phyloP scores from a whole-genome alignment of 2,329 filamentous ascomycete species.

The Claviceps sorghi region DNA sequence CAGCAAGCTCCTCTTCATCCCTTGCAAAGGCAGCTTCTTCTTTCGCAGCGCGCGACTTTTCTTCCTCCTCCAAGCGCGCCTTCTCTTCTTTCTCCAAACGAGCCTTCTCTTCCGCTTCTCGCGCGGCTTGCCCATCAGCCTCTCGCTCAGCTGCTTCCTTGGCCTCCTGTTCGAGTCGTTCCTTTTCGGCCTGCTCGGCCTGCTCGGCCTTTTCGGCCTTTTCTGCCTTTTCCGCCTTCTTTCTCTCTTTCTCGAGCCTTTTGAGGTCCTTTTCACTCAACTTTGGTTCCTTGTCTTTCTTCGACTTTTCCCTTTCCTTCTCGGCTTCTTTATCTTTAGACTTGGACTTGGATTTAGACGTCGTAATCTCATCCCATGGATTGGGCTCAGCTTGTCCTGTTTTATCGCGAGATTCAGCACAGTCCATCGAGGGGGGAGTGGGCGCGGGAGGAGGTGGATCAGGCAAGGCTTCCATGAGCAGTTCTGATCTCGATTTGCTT shows the following conservation, averaged over 20 bases:
- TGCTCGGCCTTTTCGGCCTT: conserved; percentile 24
- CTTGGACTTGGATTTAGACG: conserved; percentile 22
- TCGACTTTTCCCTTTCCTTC: conserved; percentile 16
- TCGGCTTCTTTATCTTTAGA: conserved; percentile 24
- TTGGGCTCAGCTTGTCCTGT: conserved; percentile 22
- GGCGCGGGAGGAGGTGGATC: conserved; percentile 32
- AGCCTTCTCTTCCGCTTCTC: conserved; percentile 17
- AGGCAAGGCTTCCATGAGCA: conserved; percentile 22
- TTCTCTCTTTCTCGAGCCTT: conserved; percentile 35
- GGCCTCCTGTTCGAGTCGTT: conserved; percentile 14
- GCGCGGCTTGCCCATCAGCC: conserved; percentile 17
- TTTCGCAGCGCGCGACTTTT: conserved; percentile 13
- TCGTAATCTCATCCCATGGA: conserved; percentile 21
- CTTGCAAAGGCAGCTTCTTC: conserved; percentile 11
- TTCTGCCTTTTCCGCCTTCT: conserved; percentile 26
- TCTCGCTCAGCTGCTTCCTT: conserved; percentile 14
- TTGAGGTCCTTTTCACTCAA: conserved; percentile 35
- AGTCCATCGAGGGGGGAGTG: conserved; percentile 31
- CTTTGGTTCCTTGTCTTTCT: conserved; percentile 27
- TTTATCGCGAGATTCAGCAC: conserved; percentile 23
- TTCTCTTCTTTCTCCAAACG: conserved; percentile 13
- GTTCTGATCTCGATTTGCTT: conserved; percentile 31
- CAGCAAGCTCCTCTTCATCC: conserved; percentile 25
- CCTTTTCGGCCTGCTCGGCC: conserved; percentile 26
- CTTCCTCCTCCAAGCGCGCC: conserved; percentile 12